Percentiles rank a stretch among this genome's conserved stretches.
phyloP scores from a whole-genome alignment of 2,329 filamentous ascomycete species.

The Parascedosporium putredinis region DNA sequence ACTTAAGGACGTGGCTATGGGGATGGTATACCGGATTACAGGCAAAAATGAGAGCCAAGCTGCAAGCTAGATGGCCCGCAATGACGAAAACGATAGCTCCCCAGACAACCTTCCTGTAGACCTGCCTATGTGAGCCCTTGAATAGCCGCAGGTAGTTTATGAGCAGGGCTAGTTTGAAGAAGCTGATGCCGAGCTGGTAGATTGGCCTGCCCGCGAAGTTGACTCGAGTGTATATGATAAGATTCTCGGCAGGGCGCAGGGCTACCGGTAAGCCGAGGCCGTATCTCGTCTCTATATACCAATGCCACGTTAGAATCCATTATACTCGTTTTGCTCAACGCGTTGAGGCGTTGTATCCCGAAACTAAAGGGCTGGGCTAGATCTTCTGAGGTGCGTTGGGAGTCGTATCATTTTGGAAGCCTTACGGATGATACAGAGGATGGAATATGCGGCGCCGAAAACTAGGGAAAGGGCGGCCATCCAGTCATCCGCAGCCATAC shows the following conservation, averaged over 20 bases:
- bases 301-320: no score
- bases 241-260: conserved; percentile 28
- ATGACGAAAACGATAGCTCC: conserved; percentile 30
- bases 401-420: no score
- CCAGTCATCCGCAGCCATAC: conserved; percentile 38
- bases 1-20: no score
- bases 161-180: conserved; percentile 44
- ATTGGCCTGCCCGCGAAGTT: conserved; percentile 44
- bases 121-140: conserved; percentile 32
- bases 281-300: conserved; percentile 43
- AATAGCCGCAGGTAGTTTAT: conserved; percentile 42
- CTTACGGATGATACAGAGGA: conserved; percentile 31
- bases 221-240: conserved; percentile 34
- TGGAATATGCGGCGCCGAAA: conserved; percentile 38
- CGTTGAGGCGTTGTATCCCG: conserved; percentile 41
- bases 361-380: conserved; percentile 27
- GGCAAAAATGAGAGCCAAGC: conserved; percentile 37
- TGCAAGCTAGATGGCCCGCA: conserved; percentile 36
- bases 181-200: conserved; percentile 44
- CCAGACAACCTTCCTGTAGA: conserved; percentile 35
- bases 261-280: conserved; percentile 37
- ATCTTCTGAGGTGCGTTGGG: no score
- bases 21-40: conserved; percentile 34
- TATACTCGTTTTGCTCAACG: no score
- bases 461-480: conserved; percentile 27